Evolutionary conservation across 495 filamentous ascomycete species (phyloP).

Genomic region (Xylaria acuta): DNA sequence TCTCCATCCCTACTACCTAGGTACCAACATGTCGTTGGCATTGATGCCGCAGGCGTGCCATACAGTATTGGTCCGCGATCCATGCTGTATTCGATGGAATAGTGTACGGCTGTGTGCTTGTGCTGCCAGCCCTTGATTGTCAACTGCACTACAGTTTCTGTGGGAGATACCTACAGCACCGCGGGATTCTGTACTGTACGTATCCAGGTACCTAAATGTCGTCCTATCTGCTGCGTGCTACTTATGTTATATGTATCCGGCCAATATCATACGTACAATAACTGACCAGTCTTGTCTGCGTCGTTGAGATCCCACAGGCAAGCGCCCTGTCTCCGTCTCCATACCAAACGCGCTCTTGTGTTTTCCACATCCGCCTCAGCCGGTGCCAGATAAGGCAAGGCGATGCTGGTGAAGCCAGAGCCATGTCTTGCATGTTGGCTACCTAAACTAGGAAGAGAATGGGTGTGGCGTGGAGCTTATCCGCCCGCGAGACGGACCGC

Average conservation of each 20-base stretch:
- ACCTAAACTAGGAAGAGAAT: slow-evolving; percentile 16
- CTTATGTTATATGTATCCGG: too few relatives aligned
- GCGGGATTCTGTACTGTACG: neutral
- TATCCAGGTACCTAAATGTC: neutral
- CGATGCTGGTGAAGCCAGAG: slow-evolving; percentile 5
- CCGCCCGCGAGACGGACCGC: slow-evolving; percentile 7
- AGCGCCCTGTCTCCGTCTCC: neutral
- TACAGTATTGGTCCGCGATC: too few relatives aligned
- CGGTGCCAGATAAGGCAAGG: slow-evolving; percentile 24
- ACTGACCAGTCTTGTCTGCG: neutral
- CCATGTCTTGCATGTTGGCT: slow-evolving; percentile 29
- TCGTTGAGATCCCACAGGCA: neutral
- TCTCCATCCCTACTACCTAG: neutral
- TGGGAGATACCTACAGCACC: neutral
- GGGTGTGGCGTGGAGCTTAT: slow-evolving; percentile 16
- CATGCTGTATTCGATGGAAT: too few relatives aligned
- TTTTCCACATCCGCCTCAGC: slow-evolving; percentile 15
- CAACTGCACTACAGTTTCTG: neutral
- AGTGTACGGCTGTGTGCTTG: neutral
- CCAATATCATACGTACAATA: neutral
- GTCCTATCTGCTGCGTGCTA: neutral
- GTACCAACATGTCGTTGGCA: neutral
- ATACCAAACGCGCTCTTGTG: slow-evolving; percentile 17
- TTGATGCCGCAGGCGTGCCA: neutral
- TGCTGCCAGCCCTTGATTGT: neutral